These are phyloP conservation scores for Graphiopsis chlorocephala DNA, from an alignment of 2,329 filamentous ascomycete species.

Conservation along the genomic window DNA sequence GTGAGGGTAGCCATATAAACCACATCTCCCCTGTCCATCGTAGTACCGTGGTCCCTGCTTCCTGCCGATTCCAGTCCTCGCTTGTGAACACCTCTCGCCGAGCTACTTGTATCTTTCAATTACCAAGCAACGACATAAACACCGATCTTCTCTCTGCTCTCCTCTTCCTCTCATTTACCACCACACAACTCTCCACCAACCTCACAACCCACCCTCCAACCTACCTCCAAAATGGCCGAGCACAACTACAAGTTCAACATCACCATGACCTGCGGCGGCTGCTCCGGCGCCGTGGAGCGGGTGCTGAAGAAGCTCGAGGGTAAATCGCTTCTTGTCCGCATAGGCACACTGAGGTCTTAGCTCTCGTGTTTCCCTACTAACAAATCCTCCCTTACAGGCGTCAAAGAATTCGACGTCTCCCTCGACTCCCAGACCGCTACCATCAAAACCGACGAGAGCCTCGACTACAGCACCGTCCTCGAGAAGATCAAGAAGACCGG, in stretches of 20 bases:
- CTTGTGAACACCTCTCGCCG: slow-evolving; percentile 6
- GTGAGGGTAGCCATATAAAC: background rate
- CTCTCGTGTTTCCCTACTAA: background rate
- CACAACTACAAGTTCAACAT: slow-evolving; percentile 96
- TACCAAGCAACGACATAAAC: slow-evolving; percentile 5
- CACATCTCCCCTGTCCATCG: background rate
- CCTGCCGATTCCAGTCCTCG: background rate
- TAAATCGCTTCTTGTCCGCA: slow-evolving; percentile 1
- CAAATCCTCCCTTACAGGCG: slow-evolving; percentile 54
- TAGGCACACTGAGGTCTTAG: background rate
- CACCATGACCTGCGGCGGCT: slow-evolving; percentile 91
- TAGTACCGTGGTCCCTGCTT: too few species aligned
- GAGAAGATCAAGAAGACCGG: slow-evolving; percentile 92
- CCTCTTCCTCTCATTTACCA: background rate
- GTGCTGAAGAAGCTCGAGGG: slow-evolving; percentile 73
- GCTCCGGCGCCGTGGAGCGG: slow-evolving; percentile 88
- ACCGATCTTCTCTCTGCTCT: background rate
- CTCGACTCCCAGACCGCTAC: slow-evolving; percentile 82
- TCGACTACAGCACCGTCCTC: slow-evolving; percentile 78
- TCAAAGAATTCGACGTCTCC: slow-evolving; percentile 82
- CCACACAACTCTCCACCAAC: background rate
- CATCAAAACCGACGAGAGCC: slow-evolving; percentile 65
- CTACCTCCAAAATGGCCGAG: slow-evolving; percentile 59
- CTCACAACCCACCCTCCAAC: background rate
- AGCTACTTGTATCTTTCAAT: background rate